Conservation (phyloP, 192 early-diverging fungal genomes). For the Linnemannia exigua region DNA sequence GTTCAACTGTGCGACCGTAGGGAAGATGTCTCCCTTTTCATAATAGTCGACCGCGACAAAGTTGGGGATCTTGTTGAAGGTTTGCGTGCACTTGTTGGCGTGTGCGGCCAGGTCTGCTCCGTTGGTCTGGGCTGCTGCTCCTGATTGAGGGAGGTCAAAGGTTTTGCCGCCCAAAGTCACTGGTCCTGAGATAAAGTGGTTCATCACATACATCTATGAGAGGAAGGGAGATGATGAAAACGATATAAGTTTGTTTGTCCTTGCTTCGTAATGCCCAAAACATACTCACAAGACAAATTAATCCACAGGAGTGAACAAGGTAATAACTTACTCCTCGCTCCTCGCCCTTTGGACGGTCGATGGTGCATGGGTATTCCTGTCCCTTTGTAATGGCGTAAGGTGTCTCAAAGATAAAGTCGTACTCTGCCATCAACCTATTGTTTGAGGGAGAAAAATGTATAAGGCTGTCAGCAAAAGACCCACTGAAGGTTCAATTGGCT, state of each 20-base stretch:
- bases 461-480: constrained; percentile 1
- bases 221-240: constrained; percentile 9
- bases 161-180: constrained; percentile 37
- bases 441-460: background rate
- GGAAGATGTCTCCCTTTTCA: constrained; percentile 68
- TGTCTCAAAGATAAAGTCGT: constrained; percentile 78
- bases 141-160: constrained; percentile 68
- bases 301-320: background rate
- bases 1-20: constrained; percentile 67
- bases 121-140: constrained; percentile 68
- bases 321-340: constrained; percentile 24
- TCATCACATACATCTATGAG: constrained; percentile 76
- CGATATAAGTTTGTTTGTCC: constrained; percentile 26
- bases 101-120: constrained; percentile 65
- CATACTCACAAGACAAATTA: background rate
- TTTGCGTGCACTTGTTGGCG: constrained; percentile 64
- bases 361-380: constrained; percentile 66
- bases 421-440: constrained; percentile 72
- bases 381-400: constrained; percentile 69
- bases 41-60: constrained; percentile 85
- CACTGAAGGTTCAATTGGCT: background rate
- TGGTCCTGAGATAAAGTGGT: constrained; percentile 77
- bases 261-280: background rate
- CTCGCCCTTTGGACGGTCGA: constrained; percentile 66
- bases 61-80: constrained; percentile 70